Percentiles rank a stretch among this genome's conserved stretches.
These are phyloP conservation scores for Paecilomyces dactylethromorphus DNA, from an alignment of 2,329 filamentous ascomycete species.

Conservation along the genomic window DNA sequence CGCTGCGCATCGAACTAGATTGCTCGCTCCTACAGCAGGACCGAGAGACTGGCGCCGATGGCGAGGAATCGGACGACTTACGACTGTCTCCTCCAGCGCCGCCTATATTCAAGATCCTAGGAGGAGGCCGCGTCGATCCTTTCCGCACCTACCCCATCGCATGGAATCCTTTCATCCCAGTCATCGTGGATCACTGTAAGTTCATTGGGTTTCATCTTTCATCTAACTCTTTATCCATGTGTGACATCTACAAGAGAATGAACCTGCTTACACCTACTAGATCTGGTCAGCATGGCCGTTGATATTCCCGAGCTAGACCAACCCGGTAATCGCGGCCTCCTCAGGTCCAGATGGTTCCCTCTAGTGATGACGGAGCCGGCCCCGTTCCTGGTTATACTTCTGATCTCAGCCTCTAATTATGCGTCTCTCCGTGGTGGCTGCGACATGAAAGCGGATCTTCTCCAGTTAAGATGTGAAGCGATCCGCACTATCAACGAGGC, in stretches of 20 bases:
- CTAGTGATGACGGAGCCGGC: conserved; percentile 35
- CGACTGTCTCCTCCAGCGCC: neutral
- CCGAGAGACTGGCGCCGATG: neutral
- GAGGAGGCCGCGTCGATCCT: conserved; percentile 20
- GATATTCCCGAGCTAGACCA: conserved; percentile 38
- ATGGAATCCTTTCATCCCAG: conserved; percentile 28
- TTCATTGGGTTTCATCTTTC: conserved; percentile 1
- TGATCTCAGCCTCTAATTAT: conserved; percentile 38
- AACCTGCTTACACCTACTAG: conserved; percentile 12
- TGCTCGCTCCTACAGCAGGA: neutral
- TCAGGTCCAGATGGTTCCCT: conserved; percentile 35
- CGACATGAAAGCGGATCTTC: conserved; percentile 22
- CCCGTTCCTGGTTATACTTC: conserved; percentile 35
- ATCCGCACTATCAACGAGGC: conserved; percentile 37
- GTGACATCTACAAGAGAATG: neutral
- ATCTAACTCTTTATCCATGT: neutral
- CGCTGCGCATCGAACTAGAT: conserved; percentile 4
- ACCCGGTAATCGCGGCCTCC: conserved; percentile 21
- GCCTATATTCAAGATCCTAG: conserved; percentile 12
- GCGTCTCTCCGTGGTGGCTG: conserved; percentile 19
- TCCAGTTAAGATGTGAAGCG: conserved; percentile 40
- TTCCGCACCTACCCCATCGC: conserved; percentile 29
- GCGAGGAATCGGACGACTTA: neutral
- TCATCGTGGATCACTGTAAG: conserved; percentile 28
- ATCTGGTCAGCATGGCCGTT: conserved; percentile 32